These are phyloP conservation scores for Lobosporangium transversale DNA, from an alignment of 192 early-diverging fungal species.

Conservation along the genomic window DNA sequence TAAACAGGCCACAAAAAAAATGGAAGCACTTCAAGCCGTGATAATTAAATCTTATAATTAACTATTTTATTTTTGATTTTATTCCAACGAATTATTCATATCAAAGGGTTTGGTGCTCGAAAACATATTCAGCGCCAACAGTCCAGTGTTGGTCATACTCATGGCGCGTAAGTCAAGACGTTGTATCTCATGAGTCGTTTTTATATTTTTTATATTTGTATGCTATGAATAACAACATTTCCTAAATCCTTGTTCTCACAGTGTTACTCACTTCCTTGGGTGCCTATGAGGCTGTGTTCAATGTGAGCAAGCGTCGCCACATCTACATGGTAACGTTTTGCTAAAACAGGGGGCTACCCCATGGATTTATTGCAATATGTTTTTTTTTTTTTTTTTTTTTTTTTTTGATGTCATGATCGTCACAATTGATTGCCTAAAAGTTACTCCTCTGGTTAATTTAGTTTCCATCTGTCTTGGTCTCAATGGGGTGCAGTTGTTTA, in stretches of 20 bases:
- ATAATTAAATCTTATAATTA: not conserved
- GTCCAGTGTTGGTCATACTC: constrained; percentile 66
- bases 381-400: too few species aligned
- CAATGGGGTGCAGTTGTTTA: constrained; percentile 60
- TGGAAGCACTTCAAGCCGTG: too few species aligned
- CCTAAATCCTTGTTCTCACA: constrained; percentile 20
- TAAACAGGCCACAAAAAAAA: too few species aligned
- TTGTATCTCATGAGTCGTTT: too few species aligned
- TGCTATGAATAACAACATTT: too few species aligned
- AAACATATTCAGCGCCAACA: constrained; percentile 71
- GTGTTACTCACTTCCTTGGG: constrained; percentile 69
- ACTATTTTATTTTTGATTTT: not conserved
- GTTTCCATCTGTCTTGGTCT: constrained; percentile 60
- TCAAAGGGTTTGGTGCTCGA: constrained; percentile 70
- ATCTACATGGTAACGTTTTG: constrained; percentile 71
- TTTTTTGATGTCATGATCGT: too few species aligned
- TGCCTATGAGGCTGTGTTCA: constrained; percentile 74
- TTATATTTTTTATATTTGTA: too few species aligned
- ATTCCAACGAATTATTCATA: too few species aligned
- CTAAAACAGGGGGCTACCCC: too few species aligned
- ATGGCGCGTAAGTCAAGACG: constrained; percentile 66
- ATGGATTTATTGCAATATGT: too few species aligned
- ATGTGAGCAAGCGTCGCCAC: constrained; percentile 74
- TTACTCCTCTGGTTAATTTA: too few species aligned
- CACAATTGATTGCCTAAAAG: not conserved